A percentile compares a stretch with the other conserved stretches of the same genome.
Evolutionary conservation across 2,329 filamentous ascomycete genomes (phyloP).

Genomic region (Pseudogymnoascus sp.): DNA sequence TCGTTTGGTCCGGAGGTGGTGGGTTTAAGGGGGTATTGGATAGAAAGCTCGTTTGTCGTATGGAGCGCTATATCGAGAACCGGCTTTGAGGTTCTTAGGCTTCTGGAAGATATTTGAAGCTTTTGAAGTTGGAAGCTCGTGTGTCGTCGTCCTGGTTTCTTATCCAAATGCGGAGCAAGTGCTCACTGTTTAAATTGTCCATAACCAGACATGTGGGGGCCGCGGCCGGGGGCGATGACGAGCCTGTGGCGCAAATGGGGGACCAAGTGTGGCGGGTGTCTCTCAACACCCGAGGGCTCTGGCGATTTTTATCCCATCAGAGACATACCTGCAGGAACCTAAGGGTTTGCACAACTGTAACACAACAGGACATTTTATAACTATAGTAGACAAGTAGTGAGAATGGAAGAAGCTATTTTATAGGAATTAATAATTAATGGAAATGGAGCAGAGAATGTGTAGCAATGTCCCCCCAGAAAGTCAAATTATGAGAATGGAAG

Average conservation of each 20-base stretch:
- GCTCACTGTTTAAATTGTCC: background rate
- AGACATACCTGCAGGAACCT: background rate
- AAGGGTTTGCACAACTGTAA: background rate
- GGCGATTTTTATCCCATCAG: background rate
- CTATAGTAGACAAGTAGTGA: background rate
- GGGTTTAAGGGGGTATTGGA: background rate
- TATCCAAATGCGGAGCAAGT: background rate
- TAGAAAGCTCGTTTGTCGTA: background rate
- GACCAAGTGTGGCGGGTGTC: background rate
- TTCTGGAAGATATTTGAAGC: background rate
- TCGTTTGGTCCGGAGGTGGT: background rate
- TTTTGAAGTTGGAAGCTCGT: background rate
- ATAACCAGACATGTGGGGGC: background rate
- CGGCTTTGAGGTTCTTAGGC: background rate
- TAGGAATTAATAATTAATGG: background rate
- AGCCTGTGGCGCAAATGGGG: conserved; percentile 11
- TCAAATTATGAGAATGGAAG: background rate
- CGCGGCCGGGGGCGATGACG: conserved; percentile 15
- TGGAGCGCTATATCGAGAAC: background rate
- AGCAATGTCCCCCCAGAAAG: background rate
- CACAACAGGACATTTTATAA: background rate
- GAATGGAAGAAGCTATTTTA: background rate
- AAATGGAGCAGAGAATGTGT: background rate
- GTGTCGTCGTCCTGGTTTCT: background rate
- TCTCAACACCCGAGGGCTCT: background rate